phyloP scores from a whole-genome alignment of 2,329 filamentous ascomycete species.

The Coniochaeta hoffmannii region DNA sequence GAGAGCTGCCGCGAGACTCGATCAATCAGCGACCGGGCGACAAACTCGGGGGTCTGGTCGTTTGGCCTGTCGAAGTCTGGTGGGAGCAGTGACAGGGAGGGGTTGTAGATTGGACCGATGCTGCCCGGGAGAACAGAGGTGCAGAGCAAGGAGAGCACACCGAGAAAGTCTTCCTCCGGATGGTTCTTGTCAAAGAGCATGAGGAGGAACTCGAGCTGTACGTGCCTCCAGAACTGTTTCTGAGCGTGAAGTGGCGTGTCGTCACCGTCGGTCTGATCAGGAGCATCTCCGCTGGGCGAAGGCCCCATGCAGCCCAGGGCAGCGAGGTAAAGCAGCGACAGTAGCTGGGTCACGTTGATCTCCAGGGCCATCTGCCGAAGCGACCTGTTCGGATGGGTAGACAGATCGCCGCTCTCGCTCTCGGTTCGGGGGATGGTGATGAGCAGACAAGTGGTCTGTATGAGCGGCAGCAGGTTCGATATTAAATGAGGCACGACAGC shows the following conservation, averaged over 20 bases:
- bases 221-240: constrained; percentile 56
- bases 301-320: constrained; percentile 51
- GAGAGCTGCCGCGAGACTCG: constrained; percentile 55
- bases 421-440: constrained; percentile 50
- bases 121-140: constrained; percentile 57
- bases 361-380: constrained; percentile 41
- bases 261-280: constrained; percentile 5
- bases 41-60: constrained; percentile 5
- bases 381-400: constrained; percentile 28
- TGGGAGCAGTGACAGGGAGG: constrained; percentile 29
- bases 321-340: constrained; percentile 59
- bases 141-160: constrained; percentile 57
- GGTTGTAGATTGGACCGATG: constrained; percentile 55
- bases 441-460: constrained; percentile 52
- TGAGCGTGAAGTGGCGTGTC: constrained; percentile 17
- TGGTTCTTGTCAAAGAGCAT: constrained; percentile 63
- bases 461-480: constrained; percentile 45
- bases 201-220: constrained; percentile 59
- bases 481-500: constrained; percentile 53
- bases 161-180: constrained; percentile 51
- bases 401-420: constrained; percentile 39
- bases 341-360: constrained; percentile 54
- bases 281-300: constrained; percentile 15
- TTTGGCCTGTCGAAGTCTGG: constrained; percentile 4
- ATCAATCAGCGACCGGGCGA: constrained; percentile 46